Evolutionary conservation across 2,329 filamentous ascomycete genomes (phyloP), one percentile per base, ranked within the genome.

Genomic region (Gaeumannomyces tritici): DNA sequence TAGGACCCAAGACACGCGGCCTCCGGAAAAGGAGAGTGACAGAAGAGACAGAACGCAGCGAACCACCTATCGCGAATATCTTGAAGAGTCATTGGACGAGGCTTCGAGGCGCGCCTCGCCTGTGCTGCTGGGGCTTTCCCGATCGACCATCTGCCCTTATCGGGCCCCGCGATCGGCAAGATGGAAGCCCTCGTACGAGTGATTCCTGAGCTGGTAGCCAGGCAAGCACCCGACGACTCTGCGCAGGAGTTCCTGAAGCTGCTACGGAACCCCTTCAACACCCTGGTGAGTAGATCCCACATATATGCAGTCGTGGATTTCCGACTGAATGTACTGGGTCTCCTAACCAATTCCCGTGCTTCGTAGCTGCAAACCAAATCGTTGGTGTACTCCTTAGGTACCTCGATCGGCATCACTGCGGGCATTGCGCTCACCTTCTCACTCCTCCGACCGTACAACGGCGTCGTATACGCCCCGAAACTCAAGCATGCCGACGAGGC

Each of bases 391-490:
- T 91, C 93, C 59, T 77, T 98, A 57, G 89, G 80, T 66, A 91
- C 89, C 27, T 96, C 93, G 3, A 72, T 97, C 57, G 89, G 85
- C 62, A 79, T 95, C 70, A 91, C 91, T 11, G 70, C 83, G 65
- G 80, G 87, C 67, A 87, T 96, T 68, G 87, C 91, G 65, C 73
- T 96, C 63, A 76, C 87, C 66, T 99, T 98, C 81, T 96, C 91
- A 65, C 79, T 97, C 69, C 80, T 98, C 62, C 90, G 95, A 64
- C 95, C 95, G 6, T 92, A 93, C 75, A 93, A 98, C 74, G 89
- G 88, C 62, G 84, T 93, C 68, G 91, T 99, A 59, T 99, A 99
- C 76, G 93, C 95, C 4, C 95, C 95, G 55, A 93, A 96, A 73
- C 81, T 96, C 59, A 96, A 96, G 73, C 89, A 97, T 79, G 89